Conservation (phyloP, 2,329 filamentous ascomycete species). For the Ceratocystis colombiana region DNA sequence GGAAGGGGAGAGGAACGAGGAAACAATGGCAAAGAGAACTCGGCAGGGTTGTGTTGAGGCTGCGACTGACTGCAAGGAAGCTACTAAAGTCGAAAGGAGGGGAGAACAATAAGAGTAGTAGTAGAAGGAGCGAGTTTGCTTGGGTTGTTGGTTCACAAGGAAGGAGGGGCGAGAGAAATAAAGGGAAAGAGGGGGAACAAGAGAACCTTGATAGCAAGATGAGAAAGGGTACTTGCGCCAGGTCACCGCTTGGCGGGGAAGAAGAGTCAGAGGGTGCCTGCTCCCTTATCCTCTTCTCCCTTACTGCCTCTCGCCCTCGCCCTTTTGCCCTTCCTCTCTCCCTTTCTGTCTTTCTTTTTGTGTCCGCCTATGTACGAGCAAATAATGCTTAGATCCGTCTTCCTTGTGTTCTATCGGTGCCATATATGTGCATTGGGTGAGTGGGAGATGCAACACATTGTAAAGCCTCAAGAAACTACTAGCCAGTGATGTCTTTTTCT, state of each 20-base stretch:
- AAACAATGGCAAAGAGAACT: neutral
- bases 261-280: neutral
- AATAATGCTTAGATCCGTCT: neutral
- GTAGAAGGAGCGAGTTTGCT: neutral
- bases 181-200: neutral
- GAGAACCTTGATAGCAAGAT: constrained; percentile 10
- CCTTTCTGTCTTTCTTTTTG: neutral
- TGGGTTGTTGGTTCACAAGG: neutral
- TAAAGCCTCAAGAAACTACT: neutral
- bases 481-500: neutral
- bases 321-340: neutral
- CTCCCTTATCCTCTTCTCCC: neutral
- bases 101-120: neutral
- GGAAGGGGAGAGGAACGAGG: neutral
- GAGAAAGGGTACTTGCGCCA: constrained; percentile 5
- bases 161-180: neutral
- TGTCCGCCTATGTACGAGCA: neutral
- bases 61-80: neutral
- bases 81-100: neutral
- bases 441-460: neutral
- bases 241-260: neutral
- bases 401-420: neutral
- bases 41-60: neutral
- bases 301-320: neutral
- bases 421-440: neutral